Evolutionary conservation across 176 grass and related monocot genomes (phyloP).

Genomic region (Lolium rigidum): DNA sequence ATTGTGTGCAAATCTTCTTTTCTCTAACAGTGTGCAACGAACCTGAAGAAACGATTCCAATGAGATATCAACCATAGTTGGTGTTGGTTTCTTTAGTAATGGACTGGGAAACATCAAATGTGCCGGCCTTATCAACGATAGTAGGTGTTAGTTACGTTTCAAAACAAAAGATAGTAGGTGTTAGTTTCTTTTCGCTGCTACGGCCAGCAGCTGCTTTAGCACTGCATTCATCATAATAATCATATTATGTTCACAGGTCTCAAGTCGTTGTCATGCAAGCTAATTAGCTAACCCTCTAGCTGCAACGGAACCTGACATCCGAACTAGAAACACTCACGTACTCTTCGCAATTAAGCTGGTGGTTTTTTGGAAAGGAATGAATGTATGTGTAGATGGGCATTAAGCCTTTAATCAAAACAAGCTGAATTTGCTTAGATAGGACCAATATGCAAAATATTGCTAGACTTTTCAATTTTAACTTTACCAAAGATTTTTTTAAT

Average conservation of each 20-base stretch:
- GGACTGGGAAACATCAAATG: slow-evolving; percentile 18
- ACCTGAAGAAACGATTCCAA: neutral
- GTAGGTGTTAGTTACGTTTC: too few species aligned
- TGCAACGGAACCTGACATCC: slow-evolving; percentile 45
- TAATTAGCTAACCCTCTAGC: slow-evolving; percentile 5
- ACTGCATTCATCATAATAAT: slow-evolving; percentile 1
- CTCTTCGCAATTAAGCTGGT: slow-evolving; percentile 1
- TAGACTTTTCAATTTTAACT: neutral
- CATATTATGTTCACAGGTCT: slow-evolving; percentile 35
- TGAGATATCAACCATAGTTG: neutral
- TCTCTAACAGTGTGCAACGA: too few species aligned
- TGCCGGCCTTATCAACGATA: slow-evolving; percentile 29
- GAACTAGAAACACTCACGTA: slow-evolving; percentile 42
- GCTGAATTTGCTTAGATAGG: too few species aligned
- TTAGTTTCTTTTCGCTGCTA: slow-evolving; percentile 37
- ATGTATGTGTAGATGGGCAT: neutral
- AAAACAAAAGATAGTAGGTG: too few species aligned
- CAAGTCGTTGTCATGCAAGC: slow-evolving; percentile 39
- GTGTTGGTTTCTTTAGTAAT: neutral
- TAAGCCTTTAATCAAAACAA: neutral
- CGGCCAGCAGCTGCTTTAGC: slow-evolving; percentile 17
- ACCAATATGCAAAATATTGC: neutral
- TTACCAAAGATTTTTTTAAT: neutral
- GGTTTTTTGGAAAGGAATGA: neutral
- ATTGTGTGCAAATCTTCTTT: too few species aligned